phyloP scores from a whole-genome alignment of 495 filamentous ascomycete genomes.

The Pseudomonodictys pantanalensis region DNA sequence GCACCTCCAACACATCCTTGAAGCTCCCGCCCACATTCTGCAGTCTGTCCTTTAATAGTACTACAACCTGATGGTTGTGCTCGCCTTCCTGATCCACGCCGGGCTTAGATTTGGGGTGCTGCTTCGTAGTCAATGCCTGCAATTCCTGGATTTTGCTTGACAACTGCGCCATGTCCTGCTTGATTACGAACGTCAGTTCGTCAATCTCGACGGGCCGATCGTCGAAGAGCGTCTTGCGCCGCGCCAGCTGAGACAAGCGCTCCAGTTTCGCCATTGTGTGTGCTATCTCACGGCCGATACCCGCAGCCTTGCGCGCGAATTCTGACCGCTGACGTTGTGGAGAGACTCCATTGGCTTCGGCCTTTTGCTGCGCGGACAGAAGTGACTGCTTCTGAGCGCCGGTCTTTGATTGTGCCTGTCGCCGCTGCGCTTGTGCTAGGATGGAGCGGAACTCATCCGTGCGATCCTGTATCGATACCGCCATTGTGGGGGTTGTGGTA shows the following conservation, averaged over 20 bases:
- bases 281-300: conserved; percentile 83
- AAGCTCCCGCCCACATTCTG: conserved; percentile 93
- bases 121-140: conserved; percentile 66
- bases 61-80: conserved; percentile 95
- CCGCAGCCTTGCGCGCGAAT: conserved; percentile 83
- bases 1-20: conserved; percentile 94
- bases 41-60: conserved; percentile 88
- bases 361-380: conserved; percentile 68
- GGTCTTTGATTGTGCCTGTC: conserved; percentile 64
- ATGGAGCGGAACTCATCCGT: conserved; percentile 92
- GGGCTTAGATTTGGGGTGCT: conserved; percentile 61
- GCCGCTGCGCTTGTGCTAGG: conserved; percentile 75
- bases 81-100: conserved; percentile 81
- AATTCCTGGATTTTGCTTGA: conserved; percentile 82
- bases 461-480: conserved; percentile 88
- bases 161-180: conserved; percentile 88
- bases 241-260: conserved; percentile 86
- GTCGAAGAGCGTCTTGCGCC: conserved; percentile 95
- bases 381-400: conserved; percentile 78
- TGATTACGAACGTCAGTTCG: conserved; percentile 93
- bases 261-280: conserved; percentile 92
- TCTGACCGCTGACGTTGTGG: conserved; percentile 58
- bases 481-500: conserved; percentile 45
- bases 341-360: conserved; percentile 63
- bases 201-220: conserved; percentile 95